A percentile compares a stretch with the other conserved stretches of the same genome.
Conservation (phyloP, 129 eudicot genomes). For the Flaveria robusta region DNA sequence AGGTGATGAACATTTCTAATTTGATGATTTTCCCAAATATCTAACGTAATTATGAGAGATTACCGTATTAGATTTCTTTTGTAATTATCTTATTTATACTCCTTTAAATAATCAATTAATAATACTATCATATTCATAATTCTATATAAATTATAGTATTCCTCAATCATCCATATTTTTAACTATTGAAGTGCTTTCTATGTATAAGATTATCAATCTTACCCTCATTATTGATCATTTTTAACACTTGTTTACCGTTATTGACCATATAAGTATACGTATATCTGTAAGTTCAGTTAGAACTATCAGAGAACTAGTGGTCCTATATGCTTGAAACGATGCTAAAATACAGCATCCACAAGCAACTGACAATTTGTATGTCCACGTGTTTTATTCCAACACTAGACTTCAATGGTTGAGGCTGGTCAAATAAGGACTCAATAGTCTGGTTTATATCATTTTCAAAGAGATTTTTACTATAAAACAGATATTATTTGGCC, state of each 20-base stretch:
- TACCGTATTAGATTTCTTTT: too few relatives aligned
- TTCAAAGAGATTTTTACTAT: conserved; percentile 15
- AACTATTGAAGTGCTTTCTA: too few relatives aligned
- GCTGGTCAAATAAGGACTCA: not conserved
- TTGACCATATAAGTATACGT: not conserved
- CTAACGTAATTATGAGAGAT: too few relatives aligned
- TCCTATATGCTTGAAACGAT: not conserved
- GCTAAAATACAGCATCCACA: not conserved
- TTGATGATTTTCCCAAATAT: too few relatives aligned
- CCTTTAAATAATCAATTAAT: too few relatives aligned
- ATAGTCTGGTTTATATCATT: conserved; percentile 14
- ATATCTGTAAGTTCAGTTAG: not conserved
- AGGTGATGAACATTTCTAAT: too few relatives aligned
- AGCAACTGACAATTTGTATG: not conserved
- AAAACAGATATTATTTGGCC: conserved; percentile 1
- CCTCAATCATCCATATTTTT: too few relatives aligned
- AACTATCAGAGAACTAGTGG: not conserved
- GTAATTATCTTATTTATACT: too few relatives aligned
- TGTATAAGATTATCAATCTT: not conserved
- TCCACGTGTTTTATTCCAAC: conserved; percentile 7
- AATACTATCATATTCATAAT: too few relatives aligned
- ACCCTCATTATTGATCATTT: not conserved
- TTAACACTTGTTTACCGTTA: not conserved
- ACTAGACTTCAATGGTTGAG: conserved; percentile 9
- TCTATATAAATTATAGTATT: too few relatives aligned